Percentiles rank a stretch among this genome's conserved stretches.
These are phyloP conservation scores for Yamadazyma phyllophila DNA, from an alignment of 805 yeast genomes.

Conservation along the genomic window DNA sequence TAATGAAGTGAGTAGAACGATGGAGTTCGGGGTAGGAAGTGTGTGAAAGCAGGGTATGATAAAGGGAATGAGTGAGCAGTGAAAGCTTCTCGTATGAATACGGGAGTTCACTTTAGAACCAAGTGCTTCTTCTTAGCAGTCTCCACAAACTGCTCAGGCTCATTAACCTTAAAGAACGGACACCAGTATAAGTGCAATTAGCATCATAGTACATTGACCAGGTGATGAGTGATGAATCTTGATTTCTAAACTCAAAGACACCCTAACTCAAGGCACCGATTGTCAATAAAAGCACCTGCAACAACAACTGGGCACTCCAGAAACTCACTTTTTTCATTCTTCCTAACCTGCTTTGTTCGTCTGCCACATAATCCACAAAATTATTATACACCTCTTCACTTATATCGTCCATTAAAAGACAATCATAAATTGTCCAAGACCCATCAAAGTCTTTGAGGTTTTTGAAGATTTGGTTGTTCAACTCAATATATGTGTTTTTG, in stretches of 20 bases:
- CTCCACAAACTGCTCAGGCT: no score
- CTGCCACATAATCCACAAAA: constrained; percentile 82
- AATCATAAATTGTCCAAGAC: constrained; percentile 94
- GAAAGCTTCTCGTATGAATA: no score
- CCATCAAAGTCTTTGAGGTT: constrained; percentile 84
- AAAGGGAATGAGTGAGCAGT: no score
- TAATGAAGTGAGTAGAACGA: background rate
- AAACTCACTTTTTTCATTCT: constrained; percentile 83
- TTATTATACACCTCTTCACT: constrained; percentile 88
- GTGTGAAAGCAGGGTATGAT: no score
- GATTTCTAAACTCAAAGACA: no score
- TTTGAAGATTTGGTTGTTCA: constrained; percentile 78
- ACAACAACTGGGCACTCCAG: constrained; percentile 84
- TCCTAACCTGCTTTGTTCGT: constrained; percentile 72
- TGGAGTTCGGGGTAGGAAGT: no score
- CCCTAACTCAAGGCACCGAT: constrained; percentile 52
- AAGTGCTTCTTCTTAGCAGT: no score
- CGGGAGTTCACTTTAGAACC: no score
- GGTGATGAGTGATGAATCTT: no score
- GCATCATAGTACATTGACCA: no score
- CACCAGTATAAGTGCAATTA: no score
- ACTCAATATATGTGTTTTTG: constrained; percentile 83
- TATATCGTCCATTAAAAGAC: constrained; percentile 85
- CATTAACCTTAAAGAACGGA: no score
- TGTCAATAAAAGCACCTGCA: constrained; percentile 74